Evolutionary conservation across 75 land plant species (phyloP), one percentile per base, ranked within the genome.

Genomic region (Cryptomeria japonica): DNA sequence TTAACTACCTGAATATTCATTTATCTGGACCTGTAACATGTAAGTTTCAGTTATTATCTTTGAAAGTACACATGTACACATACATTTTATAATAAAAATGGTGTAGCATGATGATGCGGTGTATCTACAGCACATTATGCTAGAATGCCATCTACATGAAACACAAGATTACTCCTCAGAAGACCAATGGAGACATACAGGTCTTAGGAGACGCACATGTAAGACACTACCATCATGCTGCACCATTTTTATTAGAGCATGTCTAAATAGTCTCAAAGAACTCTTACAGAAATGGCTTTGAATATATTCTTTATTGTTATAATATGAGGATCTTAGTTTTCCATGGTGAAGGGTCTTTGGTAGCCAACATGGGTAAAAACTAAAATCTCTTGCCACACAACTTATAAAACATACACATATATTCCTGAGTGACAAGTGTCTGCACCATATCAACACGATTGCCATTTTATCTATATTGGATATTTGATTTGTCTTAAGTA

Each of bases 1-100:
- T 97, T 61, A 13, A 82, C 46, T 53, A 55, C 14, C 56, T 49
- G n/a, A 28, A 34, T 86, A 25, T 51, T 77, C 37, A 75, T 11
- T 19, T 44, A 83, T 42, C 13, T 22, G n/a, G 49, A 18, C 25
- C 86, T 68, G 72, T 36, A 85, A 55, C 14, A 64, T 55, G 14
- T 42, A 1, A 51, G 55, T 51, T 51, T 51, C 55, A 51, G 14
- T 44, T 80, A 55, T 39, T 88, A 38, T 28, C n/a, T 85, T 80
- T 28, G 86, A 80, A 80, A 42, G 22, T 42, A 72, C 34, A 28
- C 32, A n/a, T n/a, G 22, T 42, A 72, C 34, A 28, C 32, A n/a
- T 31, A 72, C 36, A 72, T 85, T 56, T 80, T 28, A 80, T 80
- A 25, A 3, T 28, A 80, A 10, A 42, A 44, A 25, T 44, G 11